Base-by-base conservation (phyloP, 805 yeast species). In the Pichia californica region DNA sequence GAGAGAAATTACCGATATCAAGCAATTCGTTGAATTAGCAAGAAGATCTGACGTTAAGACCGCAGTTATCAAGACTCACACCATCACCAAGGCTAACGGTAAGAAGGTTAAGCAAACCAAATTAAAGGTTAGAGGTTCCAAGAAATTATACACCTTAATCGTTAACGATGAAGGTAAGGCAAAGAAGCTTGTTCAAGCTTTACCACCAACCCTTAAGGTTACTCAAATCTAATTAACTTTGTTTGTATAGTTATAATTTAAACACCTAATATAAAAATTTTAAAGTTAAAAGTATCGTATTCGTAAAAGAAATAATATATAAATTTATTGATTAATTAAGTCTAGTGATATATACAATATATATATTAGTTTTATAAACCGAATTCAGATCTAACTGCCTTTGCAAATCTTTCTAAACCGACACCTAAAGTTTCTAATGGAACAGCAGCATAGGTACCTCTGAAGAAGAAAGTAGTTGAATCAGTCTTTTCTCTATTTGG, bases 51-150 rank as follows among this genome's bases (percentile, higher is more conserved):
- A 89, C 81, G 88, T 93, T 68, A 79, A 79, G 74, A 73, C 83
- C 55, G 96, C 95, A 63, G 81, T 89, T 69, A 85, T 93, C 79
- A 93, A 93, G 83, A 81, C 83, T 76, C 88, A 88, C 88, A 71
- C 77, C 69, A 82, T 83, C 74, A 61, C 82, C 66, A 81, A 80
- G 76, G 77, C 83, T 60, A 74, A 74, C 70, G 94, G 93, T 71
- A 83, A 83, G 78, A 74, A 76, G 59, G 77, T 77, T 81, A 83
- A 84, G 76, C 93, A 85, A 76, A 88, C 96, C 77, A 93, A 93
- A 77, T 93, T 93, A 89, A 93, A 93, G 86, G 87, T 93, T 67
- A 88, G 98, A 81, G 96, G 97, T 72, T 66, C 96, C 55, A 88
- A 78, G 71, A 71, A 85, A 79, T 81, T 88, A 68, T 93, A 93